Base-by-base conservation (phyloP, 257 asterid species). In the Marsdenia floribunda region DNA sequence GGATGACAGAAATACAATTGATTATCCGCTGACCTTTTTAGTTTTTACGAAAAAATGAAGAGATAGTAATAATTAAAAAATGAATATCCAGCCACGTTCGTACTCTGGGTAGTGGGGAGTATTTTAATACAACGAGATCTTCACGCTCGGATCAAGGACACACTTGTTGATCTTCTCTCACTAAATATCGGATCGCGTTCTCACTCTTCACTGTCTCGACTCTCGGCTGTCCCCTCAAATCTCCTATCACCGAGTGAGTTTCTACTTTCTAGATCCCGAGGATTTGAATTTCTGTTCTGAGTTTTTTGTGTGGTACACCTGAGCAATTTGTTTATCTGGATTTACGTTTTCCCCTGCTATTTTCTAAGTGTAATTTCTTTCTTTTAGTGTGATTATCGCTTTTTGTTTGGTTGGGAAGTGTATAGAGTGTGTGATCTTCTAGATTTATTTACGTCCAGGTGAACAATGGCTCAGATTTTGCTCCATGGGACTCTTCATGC, bases 401-500 rank as follows among this genome's bases (percentile, higher is more conserved):
- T 29, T 52, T 46, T 67, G 44, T 24, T 14, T 21, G 50, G 13
- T 53, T 52, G 37, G 46, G n/a, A 35, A 26, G n/a, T 44, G 8
- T 49, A 0, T 44, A 35, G 11, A 47, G 24, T 26, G 65, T 47
- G 46, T 77, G 35, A 68, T 70, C 46, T 53, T 75, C 29, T 63
- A 21, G 49, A 52, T 44, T 66, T 4, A 26, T 40, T 16, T 22
- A 18, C 53, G 6, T 75, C n/a, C n/a, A n/a, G n/a, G n/a, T 81
- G 80, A 42, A 58, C 70, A 47, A 85, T 82, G 88, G 83, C 81
- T 78, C 78, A 73, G 26, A 55, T 74, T 75, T 64, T 75, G 77
- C 85, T 85, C 65, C 88, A 85, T 65, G 88, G 88, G 52, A 85
- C 85, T 69, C 78, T 85, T 65, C 88, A 85, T 76, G 88, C 73